A percentile compares a stretch with the other conserved stretches of the same genome.
These are phyloP conservation scores for Fennellomyces sp. DNA, from an alignment of 371 early-diverging fungal genomes.

Conservation along the genomic window DNA sequence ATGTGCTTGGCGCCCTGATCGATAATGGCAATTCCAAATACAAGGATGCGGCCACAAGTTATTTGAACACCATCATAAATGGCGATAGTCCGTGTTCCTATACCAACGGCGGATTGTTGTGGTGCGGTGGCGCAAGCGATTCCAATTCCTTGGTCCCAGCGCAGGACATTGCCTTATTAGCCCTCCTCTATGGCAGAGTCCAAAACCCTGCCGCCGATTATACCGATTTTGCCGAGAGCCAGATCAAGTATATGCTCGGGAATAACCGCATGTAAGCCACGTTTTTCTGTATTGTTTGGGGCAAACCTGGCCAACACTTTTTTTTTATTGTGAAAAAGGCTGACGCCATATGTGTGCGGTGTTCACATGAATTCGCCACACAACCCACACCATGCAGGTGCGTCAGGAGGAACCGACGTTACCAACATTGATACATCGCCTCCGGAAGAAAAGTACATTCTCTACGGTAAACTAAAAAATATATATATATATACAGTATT, in stretches of 20 bases:
- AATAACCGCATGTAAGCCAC: slow-evolving; percentile 45
- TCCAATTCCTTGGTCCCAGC: slow-evolving; percentile 39
- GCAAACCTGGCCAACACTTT: background rate
- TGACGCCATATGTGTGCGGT: slow-evolving; percentile 57
- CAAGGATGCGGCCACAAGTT: slow-evolving; percentile 32
- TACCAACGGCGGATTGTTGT: slow-evolving; percentile 49
- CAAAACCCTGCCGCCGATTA: slow-evolving; percentile 24
- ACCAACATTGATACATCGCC: slow-evolving; percentile 38
- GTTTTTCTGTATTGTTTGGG: background rate
- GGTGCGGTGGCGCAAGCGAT: slow-evolving; percentile 39
- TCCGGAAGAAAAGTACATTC: slow-evolving; percentile 27
- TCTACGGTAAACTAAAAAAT: slow-evolving; percentile 41
- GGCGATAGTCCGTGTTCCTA: slow-evolving; percentile 33
- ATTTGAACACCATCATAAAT: slow-evolving; percentile 31
- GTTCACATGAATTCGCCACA: slow-evolving; percentile 55
- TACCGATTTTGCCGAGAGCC: slow-evolving; percentile 39
- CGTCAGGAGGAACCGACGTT: slow-evolving; percentile 51
- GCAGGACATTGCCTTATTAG: slow-evolving; percentile 21
- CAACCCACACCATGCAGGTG: slow-evolving; percentile 62
- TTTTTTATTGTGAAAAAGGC: slow-evolving; percentile 8
- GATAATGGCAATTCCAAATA: slow-evolving; percentile 45
- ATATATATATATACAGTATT: background rate
- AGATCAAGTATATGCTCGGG: slow-evolving; percentile 53
- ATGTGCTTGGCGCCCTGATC: slow-evolving; percentile 55
- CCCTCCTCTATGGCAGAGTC: slow-evolving; percentile 18